phyloP scores from a whole-genome alignment of 305 asterid species.

The Nicotiana rustica region DNA sequence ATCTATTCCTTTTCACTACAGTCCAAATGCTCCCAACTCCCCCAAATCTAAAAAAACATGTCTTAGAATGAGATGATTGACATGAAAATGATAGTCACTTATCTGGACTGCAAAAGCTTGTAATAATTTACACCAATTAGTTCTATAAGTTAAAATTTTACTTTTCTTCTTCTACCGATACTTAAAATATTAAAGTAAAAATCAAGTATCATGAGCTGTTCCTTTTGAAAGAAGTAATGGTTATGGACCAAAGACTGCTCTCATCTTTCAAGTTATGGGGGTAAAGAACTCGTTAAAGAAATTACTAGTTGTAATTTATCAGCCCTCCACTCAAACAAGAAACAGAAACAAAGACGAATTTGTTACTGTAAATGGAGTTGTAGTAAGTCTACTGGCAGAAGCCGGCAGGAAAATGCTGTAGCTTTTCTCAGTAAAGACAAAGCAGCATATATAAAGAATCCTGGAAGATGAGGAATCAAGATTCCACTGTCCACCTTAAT shows the following conservation, averaged over 20 bases:
- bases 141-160: background rate
- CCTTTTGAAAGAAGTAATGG: background rate
- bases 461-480: constrained; percentile 21
- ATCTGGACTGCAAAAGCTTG: background rate
- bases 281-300: background rate
- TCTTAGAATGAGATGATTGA: background rate
- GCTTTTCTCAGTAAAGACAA: constrained; percentile 20
- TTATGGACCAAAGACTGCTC: background rate
- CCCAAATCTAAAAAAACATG: background rate
- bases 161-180: background rate
- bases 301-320: background rate
- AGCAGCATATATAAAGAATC: constrained; percentile 18
- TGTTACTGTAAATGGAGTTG: background rate
- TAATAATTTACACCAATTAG: background rate
- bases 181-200: background rate
- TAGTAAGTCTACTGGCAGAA: background rate
- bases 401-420: background rate
- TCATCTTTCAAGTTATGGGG: background rate
- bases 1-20: background rate
- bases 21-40: background rate
- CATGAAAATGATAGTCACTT: background rate
- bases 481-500: constrained; percentile 28
- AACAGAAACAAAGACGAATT: background rate
- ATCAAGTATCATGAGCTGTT: background rate
- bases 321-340: background rate